Conservation (phyloP, 306 rosid genomes). For the Calophaca sinica region DNA sequence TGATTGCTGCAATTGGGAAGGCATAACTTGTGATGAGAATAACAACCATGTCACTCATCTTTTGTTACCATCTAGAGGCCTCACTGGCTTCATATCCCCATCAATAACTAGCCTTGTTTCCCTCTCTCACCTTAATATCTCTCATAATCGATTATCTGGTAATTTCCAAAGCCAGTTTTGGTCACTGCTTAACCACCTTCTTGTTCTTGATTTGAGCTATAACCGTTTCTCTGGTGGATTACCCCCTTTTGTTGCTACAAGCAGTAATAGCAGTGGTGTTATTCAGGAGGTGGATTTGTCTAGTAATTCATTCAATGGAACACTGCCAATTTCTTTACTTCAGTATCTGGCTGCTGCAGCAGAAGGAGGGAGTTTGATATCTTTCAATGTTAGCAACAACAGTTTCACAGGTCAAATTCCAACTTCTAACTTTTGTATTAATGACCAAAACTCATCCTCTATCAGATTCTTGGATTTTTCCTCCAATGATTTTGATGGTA, state of each 20-base stretch:
- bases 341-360: constrained; percentile 48
- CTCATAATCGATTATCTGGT: constrained; percentile 66
- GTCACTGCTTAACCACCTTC: constrained; percentile 52
- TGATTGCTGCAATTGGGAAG: constrained; percentile 90
- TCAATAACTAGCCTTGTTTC: constrained; percentile 54
- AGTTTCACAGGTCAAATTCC: constrained; percentile 72
- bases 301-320: constrained; percentile 70
- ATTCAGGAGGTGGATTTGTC: constrained; percentile 69
- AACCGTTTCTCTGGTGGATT: constrained; percentile 57
- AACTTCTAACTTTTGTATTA: constrained; percentile 57
- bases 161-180: constrained; percentile 54
- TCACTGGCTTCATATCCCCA: constrained; percentile 55
- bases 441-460: constrained; percentile 45
- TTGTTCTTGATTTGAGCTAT: constrained; percentile 67
- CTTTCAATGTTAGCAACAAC: constrained; percentile 86
- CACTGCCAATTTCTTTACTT: constrained; percentile 60
- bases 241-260: constrained; percentile 39
- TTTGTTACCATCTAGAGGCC: constrained; percentile 60
- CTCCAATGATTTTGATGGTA: constrained; percentile 58
- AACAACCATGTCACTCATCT: constrained; percentile 59
- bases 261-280: neutral
- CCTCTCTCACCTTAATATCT: constrained; percentile 71
- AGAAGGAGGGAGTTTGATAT: constrained; percentile 49
- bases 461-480: constrained; percentile 72
- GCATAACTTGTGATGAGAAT: constrained; percentile 60